A percentile compares a stretch with the other conserved stretches of the same genome.
Conservation (phyloP, 495 filamentous ascomycete species). For the Neurospora discreta region DNA sequence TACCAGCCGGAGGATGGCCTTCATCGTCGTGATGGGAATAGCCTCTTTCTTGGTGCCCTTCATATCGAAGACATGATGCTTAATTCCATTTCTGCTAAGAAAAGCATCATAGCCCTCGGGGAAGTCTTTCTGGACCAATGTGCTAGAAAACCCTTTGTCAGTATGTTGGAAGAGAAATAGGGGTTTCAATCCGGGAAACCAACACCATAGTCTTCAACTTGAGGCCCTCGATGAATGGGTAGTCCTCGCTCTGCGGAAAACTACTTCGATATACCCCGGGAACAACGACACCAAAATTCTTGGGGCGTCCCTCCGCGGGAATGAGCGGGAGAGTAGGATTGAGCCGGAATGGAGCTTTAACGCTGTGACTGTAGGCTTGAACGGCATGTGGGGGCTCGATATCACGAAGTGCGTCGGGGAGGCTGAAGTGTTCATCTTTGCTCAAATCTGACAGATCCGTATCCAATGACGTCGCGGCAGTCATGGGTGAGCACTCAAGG, state of each 20-base stretch:
- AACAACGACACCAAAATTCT: slow-evolving; percentile 57
- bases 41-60: slow-evolving; percentile 63
- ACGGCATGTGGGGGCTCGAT: slow-evolving; percentile 1
- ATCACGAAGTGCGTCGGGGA: background rate
- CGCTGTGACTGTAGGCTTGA: background rate
- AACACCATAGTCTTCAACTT: slow-evolving; percentile 67
- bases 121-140: slow-evolving; percentile 58
- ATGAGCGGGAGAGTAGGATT: background rate
- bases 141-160: slow-evolving; percentile 35
- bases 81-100: slow-evolving; percentile 49
- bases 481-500: slow-evolving; percentile 10
- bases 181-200: slow-evolving; percentile 13
- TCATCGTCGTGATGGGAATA: slow-evolving; percentile 52
- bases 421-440: background rate
- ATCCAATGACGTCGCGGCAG: background rate
- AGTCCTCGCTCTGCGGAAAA: slow-evolving; percentile 55
- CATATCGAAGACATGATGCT: slow-evolving; percentile 58
- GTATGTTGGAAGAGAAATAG: background rate
- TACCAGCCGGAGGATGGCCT: slow-evolving; percentile 50
- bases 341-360: background rate
- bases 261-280: slow-evolving; percentile 66
- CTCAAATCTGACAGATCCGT: background rate
- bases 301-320: slow-evolving; percentile 29
- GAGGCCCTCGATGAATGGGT: slow-evolving; percentile 50
- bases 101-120: slow-evolving; percentile 49